phyloP scores from a whole-genome alignment of 192 early-diverging fungal genomes.

The Coemansia sp. region DNA sequence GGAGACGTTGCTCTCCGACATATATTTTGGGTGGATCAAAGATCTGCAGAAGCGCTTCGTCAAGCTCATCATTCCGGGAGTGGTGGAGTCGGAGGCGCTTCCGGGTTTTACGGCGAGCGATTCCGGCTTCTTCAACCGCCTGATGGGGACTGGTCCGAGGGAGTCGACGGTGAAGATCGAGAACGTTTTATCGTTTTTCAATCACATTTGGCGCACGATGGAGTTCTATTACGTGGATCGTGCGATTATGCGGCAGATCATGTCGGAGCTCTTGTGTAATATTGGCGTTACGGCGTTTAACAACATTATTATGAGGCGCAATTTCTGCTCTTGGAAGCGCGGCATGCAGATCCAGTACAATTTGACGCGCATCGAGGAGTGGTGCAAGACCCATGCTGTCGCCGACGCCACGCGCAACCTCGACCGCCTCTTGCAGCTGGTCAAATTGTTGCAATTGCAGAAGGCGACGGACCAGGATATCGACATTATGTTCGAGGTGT shows the following conservation, averaged over 20 bases:
- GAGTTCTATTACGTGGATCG: slow-evolving; percentile 97
- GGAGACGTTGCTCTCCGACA: slow-evolving; percentile 88
- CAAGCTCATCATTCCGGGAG: slow-evolving; percentile 94
- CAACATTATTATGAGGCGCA: slow-evolving; percentile 96
- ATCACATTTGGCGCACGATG: slow-evolving; percentile 93
- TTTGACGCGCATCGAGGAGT: slow-evolving; percentile 94
- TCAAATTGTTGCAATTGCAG: slow-evolving; percentile 91
- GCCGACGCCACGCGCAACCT: slow-evolving; percentile 87
- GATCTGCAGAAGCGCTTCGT: slow-evolving; percentile 91
- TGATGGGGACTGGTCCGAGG: slow-evolving; percentile 73
- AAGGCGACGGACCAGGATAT: slow-evolving; percentile 77
- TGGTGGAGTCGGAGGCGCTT: slow-evolving; percentile 94
- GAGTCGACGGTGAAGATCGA: slow-evolving; percentile 88
- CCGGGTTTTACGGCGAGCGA: slow-evolving; percentile 95
- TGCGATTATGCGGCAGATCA: slow-evolving; percentile 87
- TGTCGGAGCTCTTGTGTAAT: slow-evolving; percentile 94
- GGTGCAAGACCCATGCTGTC: slow-evolving; percentile 96
- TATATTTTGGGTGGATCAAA: slow-evolving; percentile 99
- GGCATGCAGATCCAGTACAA: slow-evolving; percentile 99
- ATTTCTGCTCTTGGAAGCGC: slow-evolving; percentile 99
- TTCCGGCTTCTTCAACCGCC: slow-evolving; percentile 86
- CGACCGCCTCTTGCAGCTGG: slow-evolving; percentile 81
- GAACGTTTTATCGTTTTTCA: slow-evolving; percentile 90
- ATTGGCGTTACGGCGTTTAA: slow-evolving; percentile 96
- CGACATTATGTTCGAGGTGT: slow-evolving; percentile 98